Percentiles rank a stretch among this genome's conserved stretches.
Evolutionary conservation across 2,329 filamentous ascomycete genomes (phyloP).

Genomic region (Raffaelea ambrosiae): DNA sequence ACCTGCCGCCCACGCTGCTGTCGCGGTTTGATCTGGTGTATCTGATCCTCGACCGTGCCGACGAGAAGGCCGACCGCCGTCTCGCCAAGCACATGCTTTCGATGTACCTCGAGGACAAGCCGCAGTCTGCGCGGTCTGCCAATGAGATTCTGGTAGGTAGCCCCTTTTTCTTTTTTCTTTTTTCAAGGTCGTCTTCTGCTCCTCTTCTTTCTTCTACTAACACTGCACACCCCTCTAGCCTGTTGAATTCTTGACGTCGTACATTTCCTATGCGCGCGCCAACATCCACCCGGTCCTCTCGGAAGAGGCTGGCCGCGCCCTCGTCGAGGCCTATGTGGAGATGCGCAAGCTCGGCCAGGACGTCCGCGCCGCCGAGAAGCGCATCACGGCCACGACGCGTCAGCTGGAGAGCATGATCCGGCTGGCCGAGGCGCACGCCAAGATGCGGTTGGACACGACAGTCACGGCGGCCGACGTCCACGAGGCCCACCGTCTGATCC

Average conservation of each 20-base stretch:
- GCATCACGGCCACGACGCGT: constrained; percentile 94
- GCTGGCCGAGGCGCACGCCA: constrained; percentile 89
- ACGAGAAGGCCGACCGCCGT: constrained; percentile 81
- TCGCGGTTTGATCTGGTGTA: constrained; percentile 97
- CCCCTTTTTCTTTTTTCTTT: not conserved
- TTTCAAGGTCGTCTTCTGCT: no score
- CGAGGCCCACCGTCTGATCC: constrained; percentile 88
- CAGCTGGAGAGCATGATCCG: constrained; percentile 99
- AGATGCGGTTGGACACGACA: constrained; percentile 76
- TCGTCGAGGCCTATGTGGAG: constrained; percentile 80
- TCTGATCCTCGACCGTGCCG: constrained; percentile 86
- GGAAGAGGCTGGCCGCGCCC: constrained; percentile 68
- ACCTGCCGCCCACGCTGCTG: constrained; percentile 86
- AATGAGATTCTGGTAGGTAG: constrained; percentile 71
- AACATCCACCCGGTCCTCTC: constrained; percentile 79
- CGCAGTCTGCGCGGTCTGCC: constrained; percentile 66
- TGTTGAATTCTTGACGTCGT: constrained; percentile 89
- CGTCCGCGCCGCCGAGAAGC: constrained; percentile 80
- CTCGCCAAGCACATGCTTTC: constrained; percentile 87
- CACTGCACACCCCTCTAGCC: constrained; percentile 43
- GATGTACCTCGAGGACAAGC: constrained; percentile 93
- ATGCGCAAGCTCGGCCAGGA: constrained; percentile 92
- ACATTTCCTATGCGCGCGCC: constrained; percentile 91
- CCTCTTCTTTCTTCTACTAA: not conserved
- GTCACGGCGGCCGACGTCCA: constrained; percentile 78